These are phyloP conservation scores for Isoetes engelmannii DNA, from an alignment of 83 land plant species.

Conservation along the genomic window DNA sequence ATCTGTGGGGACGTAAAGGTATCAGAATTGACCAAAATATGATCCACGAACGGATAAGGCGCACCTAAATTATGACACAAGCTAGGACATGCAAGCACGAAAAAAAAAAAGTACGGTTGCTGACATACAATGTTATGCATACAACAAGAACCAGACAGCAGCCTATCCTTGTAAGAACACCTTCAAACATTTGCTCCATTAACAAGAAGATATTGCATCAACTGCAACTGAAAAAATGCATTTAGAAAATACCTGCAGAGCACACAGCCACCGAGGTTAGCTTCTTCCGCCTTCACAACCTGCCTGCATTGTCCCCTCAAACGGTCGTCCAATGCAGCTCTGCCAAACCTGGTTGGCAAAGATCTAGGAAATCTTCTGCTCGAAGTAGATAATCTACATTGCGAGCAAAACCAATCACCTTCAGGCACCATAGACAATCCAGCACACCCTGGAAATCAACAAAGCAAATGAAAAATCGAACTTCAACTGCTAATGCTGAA, in stretches of 20 bases:
- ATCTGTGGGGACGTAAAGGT: conserved; percentile 28
- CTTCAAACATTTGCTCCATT: neutral
- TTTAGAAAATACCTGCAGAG: conserved; percentile 47
- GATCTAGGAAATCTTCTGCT: too few species aligned
- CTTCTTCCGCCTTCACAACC: conserved; percentile 44
- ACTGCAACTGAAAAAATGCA: neutral
- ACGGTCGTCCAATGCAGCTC: conserved; percentile 46
- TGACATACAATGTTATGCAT: too few species aligned
- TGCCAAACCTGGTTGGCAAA: conserved; percentile 15
- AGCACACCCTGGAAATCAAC: conserved; percentile 47
- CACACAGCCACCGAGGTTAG: conserved; percentile 45
- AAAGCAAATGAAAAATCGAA: neutral
- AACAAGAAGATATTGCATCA: neutral
- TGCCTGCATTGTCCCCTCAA: conserved; percentile 45
- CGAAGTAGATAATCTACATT: conserved; percentile 25
- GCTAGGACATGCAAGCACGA: too few species aligned
- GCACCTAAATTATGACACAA: too few species aligned
- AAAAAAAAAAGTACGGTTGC: too few species aligned
- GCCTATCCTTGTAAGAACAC: too few species aligned
- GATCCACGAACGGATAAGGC: too few species aligned
- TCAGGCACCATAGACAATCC: conserved; percentile 45
- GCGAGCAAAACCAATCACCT: conserved; percentile 58
- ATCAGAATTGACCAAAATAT: too few species aligned
- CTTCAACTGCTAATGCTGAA: too few species aligned
- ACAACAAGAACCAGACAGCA: too few species aligned